These are phyloP conservation scores for Aspergillus spinulosporus DNA, from an alignment of 2,329 filamentous ascomycete genomes.

Conservation along the genomic window DNA sequence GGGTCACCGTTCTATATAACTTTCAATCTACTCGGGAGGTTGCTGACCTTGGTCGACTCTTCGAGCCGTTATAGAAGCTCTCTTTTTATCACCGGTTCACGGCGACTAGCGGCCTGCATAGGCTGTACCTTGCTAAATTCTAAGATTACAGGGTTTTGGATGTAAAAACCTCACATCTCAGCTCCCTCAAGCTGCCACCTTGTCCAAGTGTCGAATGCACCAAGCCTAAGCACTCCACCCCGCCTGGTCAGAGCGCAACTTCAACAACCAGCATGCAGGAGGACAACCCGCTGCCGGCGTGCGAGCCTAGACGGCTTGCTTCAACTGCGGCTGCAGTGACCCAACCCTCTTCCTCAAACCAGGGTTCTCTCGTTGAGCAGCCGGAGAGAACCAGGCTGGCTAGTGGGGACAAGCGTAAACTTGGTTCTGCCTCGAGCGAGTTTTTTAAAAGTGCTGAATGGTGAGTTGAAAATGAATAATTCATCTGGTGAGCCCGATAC, in stretches of 20 bases:
- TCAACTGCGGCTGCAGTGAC: constrained; percentile 18
- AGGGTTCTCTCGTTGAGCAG: not conserved
- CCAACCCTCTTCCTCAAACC: no score
- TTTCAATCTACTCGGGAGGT: no score
- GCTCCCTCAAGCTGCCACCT: no score
- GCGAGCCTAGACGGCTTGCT: constrained; percentile 31
- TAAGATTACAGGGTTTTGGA: no score
- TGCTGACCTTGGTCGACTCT: not conserved
- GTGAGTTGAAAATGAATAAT: constrained; percentile 26
- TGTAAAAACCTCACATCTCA: no score
- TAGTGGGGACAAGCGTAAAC: not conserved
- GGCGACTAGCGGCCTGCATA: not conserved
- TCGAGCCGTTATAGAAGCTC: not conserved
- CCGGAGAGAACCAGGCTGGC: not conserved
- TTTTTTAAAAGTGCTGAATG: constrained; percentile 51
- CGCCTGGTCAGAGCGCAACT: no score
- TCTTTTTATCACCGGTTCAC: not conserved
- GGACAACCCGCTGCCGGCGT: constrained; percentile 4
- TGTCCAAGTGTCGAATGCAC: no score
- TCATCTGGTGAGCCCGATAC: not conserved
- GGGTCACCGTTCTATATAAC: no score
- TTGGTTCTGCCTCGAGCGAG: constrained; percentile 24
- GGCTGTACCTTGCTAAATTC: not conserved
- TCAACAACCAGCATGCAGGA: not conserved
- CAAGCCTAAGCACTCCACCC: no score